phyloP scores from a whole-genome alignment of 768 basidiomycete genomes.

The Agaricus bisporus region DNA sequence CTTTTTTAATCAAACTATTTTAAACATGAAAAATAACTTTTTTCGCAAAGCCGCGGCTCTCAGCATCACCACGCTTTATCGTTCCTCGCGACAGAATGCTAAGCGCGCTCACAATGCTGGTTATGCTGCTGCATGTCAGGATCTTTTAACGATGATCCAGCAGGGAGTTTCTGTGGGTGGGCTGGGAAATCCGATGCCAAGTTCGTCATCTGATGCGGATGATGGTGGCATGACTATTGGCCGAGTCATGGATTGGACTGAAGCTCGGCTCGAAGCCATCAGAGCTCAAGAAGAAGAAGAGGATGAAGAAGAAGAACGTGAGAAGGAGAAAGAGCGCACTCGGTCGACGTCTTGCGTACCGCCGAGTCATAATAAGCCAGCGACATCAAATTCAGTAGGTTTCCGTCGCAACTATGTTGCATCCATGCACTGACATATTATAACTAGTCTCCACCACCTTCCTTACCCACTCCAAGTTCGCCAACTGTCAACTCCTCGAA shows the following conservation, averaged over 20 bases:
- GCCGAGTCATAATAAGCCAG: conserved; percentile 6
- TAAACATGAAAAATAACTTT: conserved; percentile 1
- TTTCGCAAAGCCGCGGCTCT: conserved; percentile 61
- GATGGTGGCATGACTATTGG: conserved; percentile 68
- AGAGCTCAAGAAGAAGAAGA: conserved; percentile 73
- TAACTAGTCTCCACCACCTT: not conserved
- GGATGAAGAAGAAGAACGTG: conserved; percentile 73
- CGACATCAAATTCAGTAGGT: conserved; percentile 1
- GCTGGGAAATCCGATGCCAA: conserved; percentile 31
- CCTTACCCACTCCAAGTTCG: conserved; percentile 9
- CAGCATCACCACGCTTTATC: conserved; percentile 80
- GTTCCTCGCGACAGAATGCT: conserved; percentile 69
- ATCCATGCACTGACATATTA: not conserved
- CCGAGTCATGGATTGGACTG: conserved; percentile 79
- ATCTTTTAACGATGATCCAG: conserved; percentile 77
- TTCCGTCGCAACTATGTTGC: not conserved
- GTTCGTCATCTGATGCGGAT: conserved; percentile 39
- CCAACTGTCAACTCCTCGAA: conserved; percentile 2
- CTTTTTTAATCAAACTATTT: conserved; percentile 13
- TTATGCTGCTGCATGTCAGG: conserved; percentile 74
- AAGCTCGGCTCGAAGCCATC: conserved; percentile 74
- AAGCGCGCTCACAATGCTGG: conserved; percentile 79
- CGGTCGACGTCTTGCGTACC: conserved; percentile 18
- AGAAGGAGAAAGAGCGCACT: conserved; percentile 44
- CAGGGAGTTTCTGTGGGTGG: conserved; percentile 67